Base-by-base conservation (phyloP, 257 asterid genomes). In the Solanum sejunctum region DNA sequence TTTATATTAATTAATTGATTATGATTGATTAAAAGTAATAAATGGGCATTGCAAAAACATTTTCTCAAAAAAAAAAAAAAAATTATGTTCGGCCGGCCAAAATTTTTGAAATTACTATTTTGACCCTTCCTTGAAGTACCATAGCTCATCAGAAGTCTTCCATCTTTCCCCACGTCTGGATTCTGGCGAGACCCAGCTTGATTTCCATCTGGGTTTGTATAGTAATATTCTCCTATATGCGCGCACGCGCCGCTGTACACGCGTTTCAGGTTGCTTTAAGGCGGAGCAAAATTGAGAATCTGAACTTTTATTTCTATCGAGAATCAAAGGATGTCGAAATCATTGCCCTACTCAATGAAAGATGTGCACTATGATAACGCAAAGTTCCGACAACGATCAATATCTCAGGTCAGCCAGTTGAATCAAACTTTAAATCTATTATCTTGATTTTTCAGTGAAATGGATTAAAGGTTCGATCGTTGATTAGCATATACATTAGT, bases 331-430 rank as follows among this genome's bases (percentile, higher is more conserved):
- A 95, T 94, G 97, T 92, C 98, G 92, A 90, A 90, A 86, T 87
- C 97, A 79, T 87, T 94, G 72, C 99, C 97, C n/a, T 93, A 93
- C 88, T 93, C 98, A 13, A 85, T 87, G 94, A 93, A 91, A 89
- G 99, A 95, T 91, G 94, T 94, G 8, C 89, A 89, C 71, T 94
- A 94, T 88, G 98, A 96, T 83, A 93, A 96, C 89, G 99, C 94
- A 20, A 94, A 94, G 93, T 93, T 94, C 85, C 97, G 98, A 84
- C 98, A 90, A 60, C 93, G 98, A 88, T 96, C 99, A 63, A 61
- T 87, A 21, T 63, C 89, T 51, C 92, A 92, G 98, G 98, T 95
- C 69, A 83, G 81, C 8, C 55, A 83, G 81, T 43, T 75, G 2
- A 47, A 49, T 49, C n/a, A 23, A 9, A 75, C 3, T 43, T 83